These are phyloP conservation scores for Lotus japonicus DNA, from an alignment of 306 rosid genomes.

Conservation along the genomic window DNA sequence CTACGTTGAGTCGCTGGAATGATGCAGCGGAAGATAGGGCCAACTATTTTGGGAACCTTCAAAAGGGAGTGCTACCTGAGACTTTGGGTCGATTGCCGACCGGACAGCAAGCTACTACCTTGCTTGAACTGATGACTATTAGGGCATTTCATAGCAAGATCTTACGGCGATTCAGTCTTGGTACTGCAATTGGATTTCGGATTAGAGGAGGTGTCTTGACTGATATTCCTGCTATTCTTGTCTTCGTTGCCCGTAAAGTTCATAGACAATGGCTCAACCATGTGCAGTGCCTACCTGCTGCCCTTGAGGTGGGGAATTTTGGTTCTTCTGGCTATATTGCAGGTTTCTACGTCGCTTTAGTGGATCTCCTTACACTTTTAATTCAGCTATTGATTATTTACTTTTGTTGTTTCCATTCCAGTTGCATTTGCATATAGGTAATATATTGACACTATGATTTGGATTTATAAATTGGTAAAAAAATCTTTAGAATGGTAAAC, in stretches of 20 bases:
- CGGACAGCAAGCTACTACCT: slow-evolving; percentile 94
- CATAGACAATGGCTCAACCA: slow-evolving; percentile 91
- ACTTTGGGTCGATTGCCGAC: slow-evolving; percentile 78
- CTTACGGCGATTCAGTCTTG: slow-evolving; percentile 84
- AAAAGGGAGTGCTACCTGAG: slow-evolving; percentile 95
- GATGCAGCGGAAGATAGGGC: slow-evolving; percentile 92
- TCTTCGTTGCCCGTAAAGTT: slow-evolving; percentile 92
- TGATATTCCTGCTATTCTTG: slow-evolving; percentile 93
- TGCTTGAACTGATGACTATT: slow-evolving; percentile 96
- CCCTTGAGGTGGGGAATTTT: slow-evolving; percentile 87
- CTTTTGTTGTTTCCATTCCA: neutral
- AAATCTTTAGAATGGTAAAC: neutral
- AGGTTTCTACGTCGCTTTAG: slow-evolving; percentile 48
- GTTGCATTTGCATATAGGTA: neutral
- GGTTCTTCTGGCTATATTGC: slow-evolving; percentile 41
- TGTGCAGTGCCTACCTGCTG: slow-evolving; percentile 82
- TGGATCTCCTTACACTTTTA: slow-evolving; percentile 18
- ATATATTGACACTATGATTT: slow-evolving; percentile 5
- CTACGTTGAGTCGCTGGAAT: slow-evolving; percentile 75
- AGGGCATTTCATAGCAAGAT: slow-evolving; percentile 99
- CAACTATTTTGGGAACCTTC: slow-evolving; percentile 88
- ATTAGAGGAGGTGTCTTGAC: slow-evolving; percentile 84
- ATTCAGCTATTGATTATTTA: neutral
- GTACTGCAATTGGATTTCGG: slow-evolving; percentile 97
- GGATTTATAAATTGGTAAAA: neutral